These are phyloP conservation scores for Thecaphora thlaspeos DNA, from an alignment of 1,284 basidiomycete genomes.

Conservation along the genomic window DNA sequence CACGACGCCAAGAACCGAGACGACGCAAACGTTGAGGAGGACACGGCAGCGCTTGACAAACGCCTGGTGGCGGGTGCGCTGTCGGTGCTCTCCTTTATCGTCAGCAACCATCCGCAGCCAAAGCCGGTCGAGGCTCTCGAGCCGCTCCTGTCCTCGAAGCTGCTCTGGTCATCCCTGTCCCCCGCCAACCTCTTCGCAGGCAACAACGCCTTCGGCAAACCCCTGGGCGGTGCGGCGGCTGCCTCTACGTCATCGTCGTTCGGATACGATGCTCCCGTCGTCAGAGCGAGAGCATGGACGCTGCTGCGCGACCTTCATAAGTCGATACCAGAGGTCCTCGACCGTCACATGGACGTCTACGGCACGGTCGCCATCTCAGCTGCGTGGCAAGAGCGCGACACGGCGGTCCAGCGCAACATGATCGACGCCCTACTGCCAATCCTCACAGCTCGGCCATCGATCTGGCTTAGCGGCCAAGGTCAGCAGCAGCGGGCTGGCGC, in stretches of 20 bases:
- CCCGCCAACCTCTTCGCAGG: conserved; percentile 12
- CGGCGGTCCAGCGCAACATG: conserved; percentile 33
- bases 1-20: conserved; percentile 55
- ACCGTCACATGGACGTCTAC: conserved; percentile 27
- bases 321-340: conserved; percentile 13
- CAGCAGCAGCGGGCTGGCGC: conserved; percentile 10
- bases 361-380: conserved; percentile 35
- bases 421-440: conserved; percentile 45
- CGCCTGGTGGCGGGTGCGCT: conserved; percentile 50
- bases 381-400: conserved; percentile 50
- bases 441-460: conserved; percentile 39
- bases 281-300: conserved; percentile 42
- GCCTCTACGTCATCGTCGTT: conserved; percentile 11
- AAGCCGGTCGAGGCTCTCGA: conserved; percentile 21
- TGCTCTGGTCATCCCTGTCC: conserved; percentile 39
- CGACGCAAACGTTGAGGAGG: conserved; percentile 54
- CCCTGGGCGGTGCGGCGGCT: no score
- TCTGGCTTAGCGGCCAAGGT: conserved; percentile 43
- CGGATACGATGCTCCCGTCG: conserved; percentile 37
- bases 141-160: conserved; percentile 26
- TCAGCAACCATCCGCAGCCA: conserved; percentile 8
- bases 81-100: conserved; percentile 31
- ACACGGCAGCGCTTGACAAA: conserved; percentile 44
- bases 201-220: no score
- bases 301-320: conserved; percentile 24